Percentiles rank a stretch among this genome's conserved stretches.
Conservation (phyloP, 805 yeast species). For the Zygosaccharomyces pseudorouxii region DNA sequence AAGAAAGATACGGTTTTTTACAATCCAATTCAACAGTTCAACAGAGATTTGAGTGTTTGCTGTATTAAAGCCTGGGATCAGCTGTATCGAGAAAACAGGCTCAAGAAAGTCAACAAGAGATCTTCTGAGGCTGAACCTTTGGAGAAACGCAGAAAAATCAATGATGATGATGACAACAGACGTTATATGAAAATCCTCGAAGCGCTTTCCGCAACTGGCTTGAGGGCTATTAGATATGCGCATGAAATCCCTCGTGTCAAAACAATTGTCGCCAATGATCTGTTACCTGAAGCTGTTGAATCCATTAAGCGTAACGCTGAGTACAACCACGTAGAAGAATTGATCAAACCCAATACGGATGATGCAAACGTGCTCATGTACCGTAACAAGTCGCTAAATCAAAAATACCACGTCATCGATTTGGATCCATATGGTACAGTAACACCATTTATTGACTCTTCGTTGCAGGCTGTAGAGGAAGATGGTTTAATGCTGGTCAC, state of each 20-base stretch:
- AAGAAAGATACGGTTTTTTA: conserved; percentile 83
- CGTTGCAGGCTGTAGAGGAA: conserved; percentile 75
- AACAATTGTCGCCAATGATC: conserved; percentile 82
- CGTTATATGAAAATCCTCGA: conserved; percentile 72
- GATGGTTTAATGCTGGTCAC: conserved; percentile 86
- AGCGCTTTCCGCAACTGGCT: conserved; percentile 92
- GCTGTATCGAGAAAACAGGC: conserved; percentile 40
- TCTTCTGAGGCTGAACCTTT: conserved; percentile 3
- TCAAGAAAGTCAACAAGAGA: conserved; percentile 25
- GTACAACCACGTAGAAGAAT: conserved; percentile 54
- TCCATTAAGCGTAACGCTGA: conserved; percentile 68
- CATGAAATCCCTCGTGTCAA: conserved; percentile 79
- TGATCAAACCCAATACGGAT: conserved; percentile 66
- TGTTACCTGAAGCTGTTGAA: conserved; percentile 78
- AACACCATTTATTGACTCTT: conserved; percentile 90
- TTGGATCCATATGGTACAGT: conserved; percentile 98
- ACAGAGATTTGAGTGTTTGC: conserved; percentile 81
- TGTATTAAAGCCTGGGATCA: conserved; percentile 86
- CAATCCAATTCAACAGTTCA: conserved; percentile 95
- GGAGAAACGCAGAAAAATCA: conserved; percentile 29
- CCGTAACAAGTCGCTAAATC: conserved; percentile 37
- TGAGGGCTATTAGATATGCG: conserved; percentile 89
- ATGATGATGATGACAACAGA: conserved; percentile 20
- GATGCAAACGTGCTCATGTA: conserved; percentile 90
- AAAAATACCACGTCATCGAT: conserved; percentile 77